Evolutionary conservation across 192 early-diverging fungal genomes (phyloP), one percentile per base, ranked within the genome.

Genomic region (Coemansia sp.): DNA sequence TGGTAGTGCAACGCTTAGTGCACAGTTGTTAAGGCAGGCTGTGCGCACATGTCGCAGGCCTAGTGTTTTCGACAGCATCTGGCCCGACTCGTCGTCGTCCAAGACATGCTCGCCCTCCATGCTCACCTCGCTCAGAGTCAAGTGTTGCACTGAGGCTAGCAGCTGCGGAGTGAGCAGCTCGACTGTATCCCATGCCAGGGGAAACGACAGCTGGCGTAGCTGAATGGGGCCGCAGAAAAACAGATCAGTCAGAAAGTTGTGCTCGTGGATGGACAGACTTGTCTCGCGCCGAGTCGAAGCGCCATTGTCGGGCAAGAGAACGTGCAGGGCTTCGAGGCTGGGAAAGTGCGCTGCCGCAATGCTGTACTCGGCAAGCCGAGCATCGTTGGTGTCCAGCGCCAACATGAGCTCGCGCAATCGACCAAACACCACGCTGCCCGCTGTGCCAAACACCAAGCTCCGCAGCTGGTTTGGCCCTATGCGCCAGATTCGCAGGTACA

Each of bases 101-200:
- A 65, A 41, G 14, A 57, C 8, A 43, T 65, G 64, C 28, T 65
- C 64, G 23, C 45, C 45, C 20, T 65, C 64, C 53, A 65, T 23
- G 25, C 36, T 56, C 25, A 65, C 56, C n/a, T 55, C 52, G 16
- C 14, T n/a, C 13, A 65, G 52, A 18, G 38, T 6, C 53, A 65
- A 25, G 4, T 41, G 23, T n/a, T 26, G 50, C 3, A 57, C 47
- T 2, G 31, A 6, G 14, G 23, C n/a, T 16, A 65, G 38, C 33
- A 57, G 53, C 13, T 16, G 13, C 12, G 64, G 48, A 23, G 37
- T 42, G 10, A 65, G 64, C 11, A 65, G 7, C 64, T 65, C 64
- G 18, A 65, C 64, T 4, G 53, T 47, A 36, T 65, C 39, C 64
- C 64, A 65, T 37, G 64, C 52, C 26, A 65, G 31, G 36, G 64